Percentiles rank a stretch among this genome's conserved stretches.
These are phyloP conservation scores for Chloropicon primus DNA, from an alignment of 139 green algal genomes.

Conservation along the genomic window DNA sequence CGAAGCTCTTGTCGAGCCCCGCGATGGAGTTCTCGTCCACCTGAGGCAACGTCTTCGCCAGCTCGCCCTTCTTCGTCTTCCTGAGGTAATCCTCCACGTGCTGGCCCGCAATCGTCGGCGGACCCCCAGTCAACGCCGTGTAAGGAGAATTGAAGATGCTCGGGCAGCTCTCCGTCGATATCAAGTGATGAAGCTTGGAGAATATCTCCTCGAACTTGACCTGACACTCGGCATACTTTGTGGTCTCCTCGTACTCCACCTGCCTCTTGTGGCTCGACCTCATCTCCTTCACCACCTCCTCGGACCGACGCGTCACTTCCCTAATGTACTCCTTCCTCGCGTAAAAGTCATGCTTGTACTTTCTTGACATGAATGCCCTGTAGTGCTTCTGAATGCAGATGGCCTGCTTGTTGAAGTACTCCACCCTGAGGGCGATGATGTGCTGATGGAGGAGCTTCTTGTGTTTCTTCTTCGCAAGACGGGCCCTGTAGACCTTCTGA, in stretches of 20 bases:
- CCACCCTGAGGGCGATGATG: not conserved
- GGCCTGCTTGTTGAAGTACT: conserved; percentile 40
- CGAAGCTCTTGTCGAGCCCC: not conserved
- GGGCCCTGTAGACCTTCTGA: not conserved
- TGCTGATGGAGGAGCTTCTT: not conserved
- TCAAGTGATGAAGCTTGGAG: conserved; percentile 38
- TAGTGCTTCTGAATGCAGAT: conserved; percentile 44
- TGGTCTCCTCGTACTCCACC: conserved; percentile 20
- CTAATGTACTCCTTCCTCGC: conserved; percentile 41
- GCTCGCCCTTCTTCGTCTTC: conserved; percentile 8
- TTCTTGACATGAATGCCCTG: conserved; percentile 43
- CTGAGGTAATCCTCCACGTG: conserved; percentile 45
- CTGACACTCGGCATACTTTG: conserved; percentile 13
- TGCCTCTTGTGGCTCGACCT: conserved; percentile 8
- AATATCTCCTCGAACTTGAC: conserved; percentile 18
- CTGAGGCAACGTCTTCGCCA: not conserved
- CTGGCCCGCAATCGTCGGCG: conserved; percentile 28
- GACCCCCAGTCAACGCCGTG: conserved; percentile 18
- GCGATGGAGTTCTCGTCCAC: not conserved
- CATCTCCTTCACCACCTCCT: conserved; percentile 18
- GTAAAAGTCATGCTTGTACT: conserved; percentile 43
- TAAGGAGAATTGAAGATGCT: conserved; percentile 48
- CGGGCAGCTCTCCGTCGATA: conserved; percentile 32
- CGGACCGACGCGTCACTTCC: conserved; percentile 16
- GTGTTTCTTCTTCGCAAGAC: not conserved